Conservation (phyloP, 2,329 filamentous ascomycete genomes). For the Aspergillus phoenicis region DNA sequence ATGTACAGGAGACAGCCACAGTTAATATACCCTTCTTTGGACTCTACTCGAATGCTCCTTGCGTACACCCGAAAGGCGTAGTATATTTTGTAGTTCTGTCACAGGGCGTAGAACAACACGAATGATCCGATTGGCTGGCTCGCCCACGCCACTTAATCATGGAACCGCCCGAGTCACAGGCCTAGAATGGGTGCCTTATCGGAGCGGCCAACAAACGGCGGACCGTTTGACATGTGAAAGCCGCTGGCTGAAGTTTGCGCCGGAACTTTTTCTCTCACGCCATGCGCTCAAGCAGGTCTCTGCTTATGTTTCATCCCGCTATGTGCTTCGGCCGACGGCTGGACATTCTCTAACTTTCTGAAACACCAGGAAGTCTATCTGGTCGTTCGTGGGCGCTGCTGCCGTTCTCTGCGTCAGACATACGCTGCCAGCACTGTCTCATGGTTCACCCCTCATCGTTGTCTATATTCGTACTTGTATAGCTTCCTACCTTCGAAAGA, state of each 20-base stretch:
- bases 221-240: slow-evolving; percentile 2
- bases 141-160: too few species aligned
- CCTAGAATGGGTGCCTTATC: slow-evolving; percentile 1
- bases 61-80: not conserved
- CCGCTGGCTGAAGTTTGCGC: not conserved
- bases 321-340: not conserved
- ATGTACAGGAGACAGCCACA: not conserved
- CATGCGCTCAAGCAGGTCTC: not conserved
- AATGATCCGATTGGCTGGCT: too few species aligned
- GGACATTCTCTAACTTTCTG: not conserved
- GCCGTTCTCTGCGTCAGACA: not conserved
- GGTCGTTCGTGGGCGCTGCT: not conserved
- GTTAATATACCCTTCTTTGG: not conserved
- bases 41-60: not conserved
- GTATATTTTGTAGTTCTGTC: not conserved
- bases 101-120: not conserved
- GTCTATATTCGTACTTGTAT: too few species aligned
- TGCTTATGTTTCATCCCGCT: not conserved
- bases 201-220: not conserved
- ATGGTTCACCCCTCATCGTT: not conserved
- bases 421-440: not conserved
- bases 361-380: not conserved
- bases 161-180: not conserved
- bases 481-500: not conserved
- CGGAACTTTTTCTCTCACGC: not conserved